Base-by-base conservation (phyloP, 176 grass and related monocot species). In the Areca catechu region DNA sequence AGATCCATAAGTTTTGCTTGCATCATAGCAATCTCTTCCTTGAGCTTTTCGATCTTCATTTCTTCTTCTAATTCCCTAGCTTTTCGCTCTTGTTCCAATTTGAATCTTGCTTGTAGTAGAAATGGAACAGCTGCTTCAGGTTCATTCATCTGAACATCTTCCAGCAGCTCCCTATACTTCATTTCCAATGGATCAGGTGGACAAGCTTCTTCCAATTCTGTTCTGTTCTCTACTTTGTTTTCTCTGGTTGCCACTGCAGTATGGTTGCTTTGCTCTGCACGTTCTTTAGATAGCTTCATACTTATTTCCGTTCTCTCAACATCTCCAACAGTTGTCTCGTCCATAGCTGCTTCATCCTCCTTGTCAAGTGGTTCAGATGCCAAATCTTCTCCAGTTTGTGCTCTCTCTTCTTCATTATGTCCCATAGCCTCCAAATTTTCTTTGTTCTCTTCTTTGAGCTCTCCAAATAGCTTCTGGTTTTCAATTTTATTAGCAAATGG, bases 81-180 rank as follows among this genome's bases (percentile, higher is more conserved):
- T 4, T 54, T 69, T 37, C 78, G 74, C 49, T 83, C 80, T 69
- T 83, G 80, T 60, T 65, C 63, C 80, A 74, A 74, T 55, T 70
- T 63, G 64, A 65, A 28, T 17, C 29, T 37, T 48, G 73, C 80
- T 74, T 83, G 74, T 60, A 34, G 59, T 74, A 65, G 63, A 78
- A 50, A 5, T 10, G 43, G 52, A 70, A 34, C 6, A 57, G 61
- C 19, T 64, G n/a, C 58, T 28, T 10, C 57, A 60, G 25, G n/a
- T 25, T 37, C 57, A 25, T 60, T 34, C 18, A 25, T 56, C 59
- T 51, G 34, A 57, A n/a, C 24, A 37, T 53, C 66, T 43, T 64
- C 55, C 18, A 62, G 24, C 49, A 49, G 63, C 47, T 10, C 75
- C 54, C 16, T 19, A 37, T 70, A 28, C 20, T 63, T 24, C 65